Evolutionary conservation across 345 rosid genomes (phyloP).

Genomic region (Dipteronia dyeriana): DNA sequence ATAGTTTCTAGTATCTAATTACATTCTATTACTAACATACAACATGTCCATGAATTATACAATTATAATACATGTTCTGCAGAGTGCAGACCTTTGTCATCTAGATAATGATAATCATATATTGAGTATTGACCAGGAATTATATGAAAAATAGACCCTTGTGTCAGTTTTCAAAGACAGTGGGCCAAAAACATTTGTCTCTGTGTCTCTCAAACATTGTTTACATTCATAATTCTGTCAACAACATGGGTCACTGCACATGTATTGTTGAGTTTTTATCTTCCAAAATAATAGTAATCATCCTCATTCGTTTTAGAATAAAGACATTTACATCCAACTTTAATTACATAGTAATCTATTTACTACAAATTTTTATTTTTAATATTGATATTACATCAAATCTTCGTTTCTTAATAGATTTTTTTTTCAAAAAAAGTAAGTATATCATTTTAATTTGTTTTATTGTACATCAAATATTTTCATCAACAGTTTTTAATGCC

Average conservation of each 20-base stretch:
- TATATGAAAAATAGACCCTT: not conserved
- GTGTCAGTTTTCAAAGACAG: constrained; percentile 17
- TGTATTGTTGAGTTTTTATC: constrained; percentile 23
- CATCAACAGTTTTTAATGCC: no score
- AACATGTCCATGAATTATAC: not conserved
- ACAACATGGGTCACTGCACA: constrained; percentile 30
- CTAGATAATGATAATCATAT: constrained; percentile 8
- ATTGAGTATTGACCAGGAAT: not conserved
- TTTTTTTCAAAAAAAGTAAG: no score
- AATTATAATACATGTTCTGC: not conserved
- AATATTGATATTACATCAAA: no score
- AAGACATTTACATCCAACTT: no score
- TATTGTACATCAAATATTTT: no score
- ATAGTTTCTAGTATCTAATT: not conserved
- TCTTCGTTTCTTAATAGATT: no score
- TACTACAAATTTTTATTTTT: no score
- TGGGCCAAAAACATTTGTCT: constrained; percentile 25
- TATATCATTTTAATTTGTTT: no score
- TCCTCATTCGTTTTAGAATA: no score
- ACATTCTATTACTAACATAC: not conserved
- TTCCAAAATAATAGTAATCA: not conserved
- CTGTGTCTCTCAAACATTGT: constrained; percentile 21
- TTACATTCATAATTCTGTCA: constrained; percentile 20
- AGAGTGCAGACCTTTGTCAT: not conserved
- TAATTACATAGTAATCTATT: no score